Evolutionary conservation across 1,139 yeast species (phyloP), one percentile per base, ranked within the genome.

Genomic region (Hyphopichia khmerensis): DNA sequence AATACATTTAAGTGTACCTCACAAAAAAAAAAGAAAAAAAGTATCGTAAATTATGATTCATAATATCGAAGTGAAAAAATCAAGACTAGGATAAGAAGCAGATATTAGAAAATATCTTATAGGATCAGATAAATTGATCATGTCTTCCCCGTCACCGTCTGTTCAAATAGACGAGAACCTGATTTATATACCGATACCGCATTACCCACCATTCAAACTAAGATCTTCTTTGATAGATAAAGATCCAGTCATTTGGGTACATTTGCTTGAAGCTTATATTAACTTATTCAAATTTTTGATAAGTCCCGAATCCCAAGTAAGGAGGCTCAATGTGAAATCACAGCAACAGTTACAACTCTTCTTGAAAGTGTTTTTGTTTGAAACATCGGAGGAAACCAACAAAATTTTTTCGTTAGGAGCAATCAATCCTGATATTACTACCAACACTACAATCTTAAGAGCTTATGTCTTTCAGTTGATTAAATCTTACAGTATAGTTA

Each of bases 171-270:
- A 26, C 13, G 29, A 26, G 29, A 26, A 26, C n/a, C n/a, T 26
- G 13, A 35, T 50, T 5, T 48, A 56, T 35, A 64, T 82, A 11
- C 88, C 88, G 1, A 78, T 85, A 13, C 87, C 87, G 5, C 77
- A 78, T 33, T 86, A 79, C 46, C 93, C 93, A 3, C 90, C 90
- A 1, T 84, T 85, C 62, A 75, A 77, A 47, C 71, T 86, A 27
- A 67, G 93, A 33, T 85, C 91, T 0, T 81, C 88, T 9, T 67
- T 86, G 53, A 82, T 84, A 9, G 93, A 86, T 53, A 84, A 80
- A 51, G 95, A 86, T 56, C 95, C 95, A 0, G 90, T 86, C 29
- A 85, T 86, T 10, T 86, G 91, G 90, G 84, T 77, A 3, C 89
- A 84, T 58, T 63, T 84, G 26, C 63, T 85, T 14, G 87, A 83